phyloP scores from a whole-genome alignment of 2,329 filamentous ascomycete genomes.

The Aspergillus amoenus region DNA sequence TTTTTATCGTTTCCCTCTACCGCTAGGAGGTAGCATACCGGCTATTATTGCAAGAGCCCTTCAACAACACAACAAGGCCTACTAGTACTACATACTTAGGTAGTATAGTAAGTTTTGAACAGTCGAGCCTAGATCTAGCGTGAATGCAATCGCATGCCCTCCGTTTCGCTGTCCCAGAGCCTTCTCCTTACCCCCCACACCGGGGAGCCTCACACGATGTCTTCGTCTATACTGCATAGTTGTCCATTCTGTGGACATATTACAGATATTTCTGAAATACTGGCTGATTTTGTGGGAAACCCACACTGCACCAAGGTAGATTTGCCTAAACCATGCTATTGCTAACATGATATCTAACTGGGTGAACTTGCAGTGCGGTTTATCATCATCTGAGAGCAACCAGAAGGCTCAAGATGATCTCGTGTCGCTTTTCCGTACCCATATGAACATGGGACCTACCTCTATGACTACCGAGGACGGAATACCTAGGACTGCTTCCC shows the following conservation, averaged over 20 bases:
- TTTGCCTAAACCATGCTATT: slow-evolving; percentile 14
- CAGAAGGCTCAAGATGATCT: slow-evolving; percentile 78
- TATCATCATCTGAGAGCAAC: slow-evolving; percentile 43
- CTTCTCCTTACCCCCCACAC: too few species aligned
- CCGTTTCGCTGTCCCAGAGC: background rate
- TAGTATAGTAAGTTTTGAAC: background rate
- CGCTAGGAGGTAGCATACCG: background rate
- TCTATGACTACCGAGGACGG: slow-evolving; percentile 33
- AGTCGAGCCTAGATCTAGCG: background rate
- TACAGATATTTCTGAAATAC: slow-evolving; percentile 35
- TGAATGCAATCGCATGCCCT: background rate
- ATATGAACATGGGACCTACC: slow-evolving; percentile 60
- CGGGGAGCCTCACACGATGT: slow-evolving; percentile 28
- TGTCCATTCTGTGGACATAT: slow-evolving; percentile 41
- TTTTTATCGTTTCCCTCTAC: background rate
- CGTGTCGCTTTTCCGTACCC: slow-evolving; percentile 72
- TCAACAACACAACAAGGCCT: background rate
- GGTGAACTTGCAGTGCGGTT: slow-evolving; percentile 37
- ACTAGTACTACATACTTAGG: background rate
- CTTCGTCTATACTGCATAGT: slow-evolving; percentile 38
- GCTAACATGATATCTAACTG: slow-evolving; percentile 23
- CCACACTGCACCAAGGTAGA: slow-evolving; percentile 44
- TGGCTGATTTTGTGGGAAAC: slow-evolving; percentile 39
- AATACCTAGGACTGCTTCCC: slow-evolving; percentile 26
- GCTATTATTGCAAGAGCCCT: background rate